A percentile compares a stretch with the other conserved stretches of the same genome.
These are phyloP conservation scores for Cercospora sojina DNA, from an alignment of 2,329 filamentous ascomycete species.

Conservation along the genomic window DNA sequence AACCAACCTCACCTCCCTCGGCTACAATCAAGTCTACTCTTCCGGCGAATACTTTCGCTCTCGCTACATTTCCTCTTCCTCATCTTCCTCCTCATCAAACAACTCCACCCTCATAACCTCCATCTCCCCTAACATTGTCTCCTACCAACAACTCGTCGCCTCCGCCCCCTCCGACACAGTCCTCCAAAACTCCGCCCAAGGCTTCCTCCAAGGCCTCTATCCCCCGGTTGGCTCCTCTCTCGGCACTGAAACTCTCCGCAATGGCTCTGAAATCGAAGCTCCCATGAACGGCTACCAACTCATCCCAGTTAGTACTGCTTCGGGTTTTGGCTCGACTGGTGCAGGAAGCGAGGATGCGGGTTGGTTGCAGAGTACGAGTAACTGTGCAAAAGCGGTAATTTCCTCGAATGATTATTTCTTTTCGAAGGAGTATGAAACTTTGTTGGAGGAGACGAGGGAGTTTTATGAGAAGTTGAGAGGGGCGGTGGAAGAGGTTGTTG, in stretches of 20 bases:
- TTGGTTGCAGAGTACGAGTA: conserved; percentile 60
- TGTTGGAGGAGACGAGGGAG: conserved; percentile 50
- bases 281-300: conserved; percentile 82
- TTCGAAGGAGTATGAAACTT: conserved; percentile 50
- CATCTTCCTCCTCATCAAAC: conserved; percentile 58
- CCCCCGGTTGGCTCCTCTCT: conserved; percentile 64
- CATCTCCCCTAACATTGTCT: conserved; percentile 55
- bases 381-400: conserved; percentile 55
- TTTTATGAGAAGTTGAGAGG: conserved; percentile 56
- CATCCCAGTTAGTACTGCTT: conserved; percentile 66
- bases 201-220: conserved; percentile 83
- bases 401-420: conserved; percentile 61
- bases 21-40: conserved; percentile 70
- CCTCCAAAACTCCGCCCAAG: conserved; percentile 74
- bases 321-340: conserved; percentile 47
- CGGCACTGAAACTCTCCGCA: conserved; percentile 64
- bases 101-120: conserved; percentile 1
- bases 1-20: conserved; percentile 73
- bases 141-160: conserved; percentile 68
- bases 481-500: conserved; percentile 54
- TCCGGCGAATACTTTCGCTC: conserved; percentile 73
- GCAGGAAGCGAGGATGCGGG: conserved; percentile 57
- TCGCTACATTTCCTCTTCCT: conserved; percentile 67
- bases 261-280: conserved; percentile 64
- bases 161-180: conserved; percentile 69